These are phyloP conservation scores for Fonsecaea monophora DNA, from an alignment of 2,329 filamentous ascomycete genomes.

Conservation along the genomic window DNA sequence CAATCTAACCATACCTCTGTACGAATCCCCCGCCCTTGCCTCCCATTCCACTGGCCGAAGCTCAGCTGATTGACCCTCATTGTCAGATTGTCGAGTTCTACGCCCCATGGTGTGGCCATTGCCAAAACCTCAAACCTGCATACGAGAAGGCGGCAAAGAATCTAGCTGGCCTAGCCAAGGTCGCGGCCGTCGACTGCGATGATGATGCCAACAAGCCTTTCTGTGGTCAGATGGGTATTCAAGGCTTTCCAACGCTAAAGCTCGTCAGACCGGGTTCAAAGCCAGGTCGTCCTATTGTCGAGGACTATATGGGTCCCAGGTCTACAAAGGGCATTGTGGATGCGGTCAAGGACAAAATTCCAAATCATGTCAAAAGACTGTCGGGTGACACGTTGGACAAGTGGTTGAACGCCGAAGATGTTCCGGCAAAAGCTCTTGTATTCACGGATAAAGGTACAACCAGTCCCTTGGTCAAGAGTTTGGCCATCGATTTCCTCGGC, in stretches of 20 bases:
- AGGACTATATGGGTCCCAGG: conserved; percentile 87
- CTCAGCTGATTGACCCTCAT: conserved; percentile 35
- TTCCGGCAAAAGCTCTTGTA: conserved; percentile 81
- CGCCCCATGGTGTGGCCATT: conserved; percentile 97
- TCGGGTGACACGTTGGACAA: conserved; percentile 78
- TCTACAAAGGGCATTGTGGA: conserved; percentile 87
- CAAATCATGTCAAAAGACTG: conserved; percentile 84
- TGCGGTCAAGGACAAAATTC: conserved; percentile 83
- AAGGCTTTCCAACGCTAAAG: conserved; percentile 96
- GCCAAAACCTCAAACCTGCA: conserved; percentile 90
- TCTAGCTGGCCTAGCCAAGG: conserved; percentile 89
- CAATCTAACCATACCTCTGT: conserved; percentile 92
- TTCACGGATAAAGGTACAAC: conserved; percentile 94
- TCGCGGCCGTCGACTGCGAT: conserved; percentile 94
- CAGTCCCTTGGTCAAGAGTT: conserved; percentile 78
- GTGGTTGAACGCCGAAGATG: conserved; percentile 72
- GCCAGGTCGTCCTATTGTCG: conserved; percentile 76
- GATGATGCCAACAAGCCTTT: conserved; percentile 89
- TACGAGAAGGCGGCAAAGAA: conserved; percentile 93
- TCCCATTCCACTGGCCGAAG: not conserved
- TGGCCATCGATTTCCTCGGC: conserved; percentile 90
- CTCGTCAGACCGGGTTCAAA: conserved; percentile 87
- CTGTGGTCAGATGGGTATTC: conserved; percentile 82
- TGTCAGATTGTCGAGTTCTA: conserved; percentile 74
- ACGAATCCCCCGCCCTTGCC: conserved; percentile 47